Conservation (phyloP, 1,284 basidiomycete genomes). For the Pascua sp. region DNA sequence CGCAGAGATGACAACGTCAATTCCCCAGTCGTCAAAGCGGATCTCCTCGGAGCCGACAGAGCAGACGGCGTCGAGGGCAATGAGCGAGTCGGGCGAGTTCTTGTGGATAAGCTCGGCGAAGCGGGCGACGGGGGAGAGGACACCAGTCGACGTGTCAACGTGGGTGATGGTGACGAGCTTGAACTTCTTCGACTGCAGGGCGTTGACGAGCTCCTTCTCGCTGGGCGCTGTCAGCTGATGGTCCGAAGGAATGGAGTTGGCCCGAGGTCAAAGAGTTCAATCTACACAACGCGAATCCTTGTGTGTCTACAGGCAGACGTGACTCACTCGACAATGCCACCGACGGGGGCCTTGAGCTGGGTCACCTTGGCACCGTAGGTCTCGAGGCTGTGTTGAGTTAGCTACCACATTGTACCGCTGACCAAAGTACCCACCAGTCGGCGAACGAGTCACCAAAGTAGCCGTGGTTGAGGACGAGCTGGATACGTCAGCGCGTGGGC, state of each 20-base stretch:
- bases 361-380: conserved; percentile 90
- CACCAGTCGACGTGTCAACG: conserved; percentile 81
- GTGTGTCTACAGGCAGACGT: not conserved
- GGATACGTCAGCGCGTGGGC: not conserved
- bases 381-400: conserved; percentile 58
- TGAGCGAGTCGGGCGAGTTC: conserved; percentile 81
- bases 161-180: conserved; percentile 92
- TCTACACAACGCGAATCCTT: too few relatives aligned
- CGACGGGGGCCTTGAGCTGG: conserved; percentile 77
- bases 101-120: conserved; percentile 71
- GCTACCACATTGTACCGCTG: not conserved
- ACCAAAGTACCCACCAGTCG: conserved; percentile 61
- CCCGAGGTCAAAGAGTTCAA: too few relatives aligned
- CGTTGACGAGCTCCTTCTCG: conserved; percentile 51
- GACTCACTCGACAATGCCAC: conserved; percentile 62
- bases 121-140: conserved; percentile 78
- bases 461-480: conserved; percentile 61
- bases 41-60: conserved; percentile 96
- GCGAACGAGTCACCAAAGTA: conserved; percentile 86
- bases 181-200: conserved; percentile 77
- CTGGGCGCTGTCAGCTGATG: conserved; percentile 14
- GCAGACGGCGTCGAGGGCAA: conserved; percentile 90
- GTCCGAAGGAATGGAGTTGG: too few relatives aligned
- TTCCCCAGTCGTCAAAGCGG: conserved; percentile 85
- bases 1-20: conserved; percentile 86